Evolutionary conservation across 176 grass and related monocot species (phyloP).

Genomic region (Ensete glaucum): DNA sequence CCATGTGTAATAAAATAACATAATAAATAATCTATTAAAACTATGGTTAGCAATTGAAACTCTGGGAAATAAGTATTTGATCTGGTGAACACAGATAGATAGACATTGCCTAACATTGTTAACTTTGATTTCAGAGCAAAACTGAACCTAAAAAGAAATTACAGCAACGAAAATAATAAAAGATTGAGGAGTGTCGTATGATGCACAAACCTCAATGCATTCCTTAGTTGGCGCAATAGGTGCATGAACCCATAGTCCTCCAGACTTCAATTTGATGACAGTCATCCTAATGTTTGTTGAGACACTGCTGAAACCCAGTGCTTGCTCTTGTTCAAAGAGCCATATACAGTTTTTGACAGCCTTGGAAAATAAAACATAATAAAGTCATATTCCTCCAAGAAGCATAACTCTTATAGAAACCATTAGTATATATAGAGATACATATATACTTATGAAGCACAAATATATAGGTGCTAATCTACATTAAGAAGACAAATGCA

Average conservation of each 20-base stretch:
- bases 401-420: neutral
- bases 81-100: too few relatives aligned
- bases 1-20: neutral
- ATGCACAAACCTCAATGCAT: conserved; percentile 55
- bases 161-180: neutral
- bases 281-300: conserved; percentile 97
- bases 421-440: neutral
- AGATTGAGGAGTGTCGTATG: neutral
- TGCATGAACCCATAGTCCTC: conserved; percentile 89
- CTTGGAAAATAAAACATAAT: conserved; percentile 21
- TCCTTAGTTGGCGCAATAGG: conserved; percentile 98
- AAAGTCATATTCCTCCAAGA: neutral
- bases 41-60: too few relatives aligned
- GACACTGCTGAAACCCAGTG: conserved; percentile 96
- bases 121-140: too few relatives aligned
- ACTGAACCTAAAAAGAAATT: too few relatives aligned
- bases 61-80: too few relatives aligned
- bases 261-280: conserved; percentile 81
- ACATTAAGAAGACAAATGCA: too few relatives aligned
- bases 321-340: conserved; percentile 98
- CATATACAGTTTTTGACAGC: conserved; percentile 70
- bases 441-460: too few relatives aligned
- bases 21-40: neutral
- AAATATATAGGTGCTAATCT: too few relatives aligned
- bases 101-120: too few relatives aligned